Evolutionary conservation across 257 asterid species (phyloP), one percentile per base, ranked within the genome.

Genomic region (Cynanchum wilfordii): DNA sequence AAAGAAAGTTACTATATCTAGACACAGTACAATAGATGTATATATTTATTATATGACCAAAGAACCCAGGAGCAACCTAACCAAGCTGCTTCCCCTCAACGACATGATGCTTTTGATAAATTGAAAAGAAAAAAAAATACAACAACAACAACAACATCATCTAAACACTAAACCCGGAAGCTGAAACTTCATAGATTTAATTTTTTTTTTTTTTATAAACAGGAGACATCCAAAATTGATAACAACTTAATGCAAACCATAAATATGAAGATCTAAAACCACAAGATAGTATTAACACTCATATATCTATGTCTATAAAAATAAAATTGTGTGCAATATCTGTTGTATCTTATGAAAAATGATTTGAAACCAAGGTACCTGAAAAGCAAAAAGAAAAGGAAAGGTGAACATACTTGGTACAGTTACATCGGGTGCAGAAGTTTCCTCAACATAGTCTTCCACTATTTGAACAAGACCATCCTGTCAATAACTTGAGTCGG

Each of bases 381-480:
- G 4, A 25, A 49, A 59, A 49, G 30, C 22, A 47, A 82, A 33
- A 19, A 45, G 65, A 58, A 57, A 52, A 77, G 44, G 45, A 24
- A 22, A 79, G 77, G 74, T 47, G 60, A 12, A 82, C 88, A 78
- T 79, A 70, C 98, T 92, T 84, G 82, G 63, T 63, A 77, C 36
- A 49, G 80, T 69, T 49, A 66, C 79, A 69, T 80, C 68, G 42
- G 45, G 73, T 3, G 82, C 30, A 78, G 86, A 73, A 78, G 70
- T 79, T 75, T 85, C 88, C 80, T 87, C 99, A 7, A 74, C 62
- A 78, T 82, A 89, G 71, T 94, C 99, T 85, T 94, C 99, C 83
- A 92, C 84, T 77, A 94, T 94, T 84, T 94, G 97, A 58, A 94
- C 87, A 67, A 91, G 87, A 71, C 93, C 97, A 79, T 87, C 95